Evolutionary conservation across 371 early-diverging fungal genomes (phyloP).

Genomic region (Dichotomocladium elegans): DNA sequence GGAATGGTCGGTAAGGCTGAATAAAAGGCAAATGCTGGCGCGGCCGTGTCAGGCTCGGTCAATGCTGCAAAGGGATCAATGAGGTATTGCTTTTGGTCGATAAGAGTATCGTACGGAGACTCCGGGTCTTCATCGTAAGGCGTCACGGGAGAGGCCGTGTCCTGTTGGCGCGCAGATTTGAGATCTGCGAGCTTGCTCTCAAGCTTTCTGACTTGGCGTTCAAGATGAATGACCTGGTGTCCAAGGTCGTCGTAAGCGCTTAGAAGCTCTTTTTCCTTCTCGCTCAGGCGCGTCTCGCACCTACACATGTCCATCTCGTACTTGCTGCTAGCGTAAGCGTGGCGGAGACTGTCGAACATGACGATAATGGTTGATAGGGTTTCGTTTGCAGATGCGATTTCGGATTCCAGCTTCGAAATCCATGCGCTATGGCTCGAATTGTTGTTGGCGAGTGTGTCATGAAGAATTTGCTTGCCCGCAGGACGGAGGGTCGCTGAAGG

Average conservation of each 20-base stretch:
- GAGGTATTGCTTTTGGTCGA: background rate
- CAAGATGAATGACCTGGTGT: slow-evolving; percentile 34
- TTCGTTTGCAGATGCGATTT: slow-evolving; percentile 35
- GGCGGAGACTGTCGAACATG: slow-evolving; percentile 29
- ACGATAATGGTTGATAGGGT: slow-evolving; percentile 33
- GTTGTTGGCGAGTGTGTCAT: background rate
- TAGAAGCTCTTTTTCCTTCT: slow-evolving; percentile 40
- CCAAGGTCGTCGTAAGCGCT: slow-evolving; percentile 43
- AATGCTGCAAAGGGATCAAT: background rate
- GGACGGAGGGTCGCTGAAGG: no score
- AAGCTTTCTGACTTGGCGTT: slow-evolving; percentile 29
- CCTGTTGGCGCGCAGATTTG: no score
- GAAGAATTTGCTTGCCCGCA: no score
- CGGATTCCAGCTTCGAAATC: slow-evolving; percentile 20
- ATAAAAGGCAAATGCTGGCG: no score
- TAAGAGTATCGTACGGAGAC: background rate
- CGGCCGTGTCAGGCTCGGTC: no score
- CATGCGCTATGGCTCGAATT: background rate
- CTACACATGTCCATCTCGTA: slow-evolving; percentile 18
- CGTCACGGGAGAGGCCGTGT: background rate
- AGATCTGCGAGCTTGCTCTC: slow-evolving; percentile 22
- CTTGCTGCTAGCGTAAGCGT: slow-evolving; percentile 26
- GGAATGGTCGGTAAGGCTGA: no score
- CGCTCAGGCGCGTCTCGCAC: slow-evolving; percentile 20
- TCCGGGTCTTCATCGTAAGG: background rate